A percentile compares a stretch with the other conserved stretches of the same genome.
These are phyloP conservation scores for Aspergillus sp. DNA, from an alignment of 2,329 filamentous ascomycete genomes.

Conservation along the genomic window DNA sequence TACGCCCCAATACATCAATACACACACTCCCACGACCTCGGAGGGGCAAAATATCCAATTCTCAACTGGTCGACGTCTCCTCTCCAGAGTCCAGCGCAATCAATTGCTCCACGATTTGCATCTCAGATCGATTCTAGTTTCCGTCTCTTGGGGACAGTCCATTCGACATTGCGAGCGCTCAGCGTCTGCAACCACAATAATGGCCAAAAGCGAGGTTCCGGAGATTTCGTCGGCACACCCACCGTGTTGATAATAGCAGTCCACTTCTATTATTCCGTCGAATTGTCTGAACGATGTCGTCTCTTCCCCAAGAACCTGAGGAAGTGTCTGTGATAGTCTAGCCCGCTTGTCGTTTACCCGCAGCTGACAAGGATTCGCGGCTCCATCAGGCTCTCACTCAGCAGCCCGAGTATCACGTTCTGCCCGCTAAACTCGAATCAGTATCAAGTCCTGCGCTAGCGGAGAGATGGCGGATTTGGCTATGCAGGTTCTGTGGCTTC, in stretches of 20 bases:
- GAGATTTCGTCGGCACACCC: not conserved
- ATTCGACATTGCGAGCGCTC: not conserved
- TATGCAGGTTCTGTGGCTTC: constrained; percentile 13
- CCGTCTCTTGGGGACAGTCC: not conserved
- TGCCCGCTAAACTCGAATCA: constrained; percentile 16
- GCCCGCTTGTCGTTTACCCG: constrained; percentile 5
- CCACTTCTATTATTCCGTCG: constrained; percentile 7
- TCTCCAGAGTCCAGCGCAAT: not conserved
- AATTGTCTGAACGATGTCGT: not conserved
- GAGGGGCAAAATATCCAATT: not conserved
- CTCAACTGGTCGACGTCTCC: constrained; percentile 1
- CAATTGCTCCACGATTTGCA: constrained; percentile 1
- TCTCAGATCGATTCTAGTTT: constrained; percentile 7
- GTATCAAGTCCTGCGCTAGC: constrained; percentile 17
- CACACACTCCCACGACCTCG: not conserved
- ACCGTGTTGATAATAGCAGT: not conserved
- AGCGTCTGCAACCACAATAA: not conserved
- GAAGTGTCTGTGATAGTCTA: not conserved
- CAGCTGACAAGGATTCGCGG: constrained; percentile 14
- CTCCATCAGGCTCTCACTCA: constrained; percentile 10
- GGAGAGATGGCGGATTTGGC: not conserved
- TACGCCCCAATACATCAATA: not conserved
- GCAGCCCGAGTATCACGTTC: not conserved
- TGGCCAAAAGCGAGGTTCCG: not conserved
- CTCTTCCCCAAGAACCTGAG: not conserved